phyloP scores from a whole-genome alignment of 2,329 filamentous ascomycete species.

The Apiospora koreana region DNA sequence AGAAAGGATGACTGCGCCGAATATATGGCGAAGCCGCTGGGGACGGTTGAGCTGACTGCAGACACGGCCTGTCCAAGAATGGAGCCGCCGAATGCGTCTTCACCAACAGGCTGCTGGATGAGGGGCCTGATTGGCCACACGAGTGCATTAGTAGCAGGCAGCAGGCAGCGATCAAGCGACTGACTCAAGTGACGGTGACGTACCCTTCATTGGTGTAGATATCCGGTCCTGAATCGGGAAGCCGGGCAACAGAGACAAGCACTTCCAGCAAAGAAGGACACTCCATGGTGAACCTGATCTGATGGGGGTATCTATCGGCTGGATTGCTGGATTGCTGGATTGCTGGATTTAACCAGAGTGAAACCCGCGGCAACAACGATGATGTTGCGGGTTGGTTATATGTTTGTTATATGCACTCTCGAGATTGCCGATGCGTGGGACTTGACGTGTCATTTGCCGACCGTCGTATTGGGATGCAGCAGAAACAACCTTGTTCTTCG shows the following conservation, averaged over 20 bases:
- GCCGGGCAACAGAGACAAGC: neutral
- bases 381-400: no score
- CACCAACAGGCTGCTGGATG: conserved; percentile 5
- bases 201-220: conserved; percentile 1
- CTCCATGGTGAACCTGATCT: neutral
- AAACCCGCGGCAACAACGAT: no score
- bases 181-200: neutral
- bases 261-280: neutral
- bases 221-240: neutral
- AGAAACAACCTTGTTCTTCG: no score
- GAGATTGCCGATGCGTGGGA: no score
- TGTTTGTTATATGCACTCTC: no score
- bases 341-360: no score
- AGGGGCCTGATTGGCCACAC: neutral
- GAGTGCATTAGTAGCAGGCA: neutral
- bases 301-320: no score
- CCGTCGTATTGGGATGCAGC: no score
- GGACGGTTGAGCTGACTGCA: conserved; percentile 18
- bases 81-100: conserved; percentile 8
- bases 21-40: conserved; percentile 14
- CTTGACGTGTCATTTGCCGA: no score
- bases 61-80: conserved; percentile 17
- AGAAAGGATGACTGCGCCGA: conserved; percentile 21
- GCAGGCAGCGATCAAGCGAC: neutral
- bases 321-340: no score